Evolutionary conservation across 495 filamentous ascomycete genomes (phyloP), one percentile per base, ranked within the genome.

Genomic region (Daldinia childiae): DNA sequence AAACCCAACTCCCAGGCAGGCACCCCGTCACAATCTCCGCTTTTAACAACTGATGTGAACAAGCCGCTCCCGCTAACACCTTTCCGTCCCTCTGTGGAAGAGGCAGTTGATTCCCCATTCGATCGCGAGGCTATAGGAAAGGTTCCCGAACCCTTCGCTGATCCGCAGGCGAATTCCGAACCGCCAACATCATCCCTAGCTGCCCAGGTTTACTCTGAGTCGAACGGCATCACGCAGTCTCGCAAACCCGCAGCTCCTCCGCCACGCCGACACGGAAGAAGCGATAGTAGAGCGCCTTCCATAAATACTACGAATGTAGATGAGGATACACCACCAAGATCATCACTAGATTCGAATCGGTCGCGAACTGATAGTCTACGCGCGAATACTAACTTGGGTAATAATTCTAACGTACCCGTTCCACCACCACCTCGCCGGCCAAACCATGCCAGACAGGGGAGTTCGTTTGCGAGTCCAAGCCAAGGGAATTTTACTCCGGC

Each of bases 221-320:
- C 76, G 9, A 72, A 78, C 15, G 74, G 73, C 19, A 78, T 36
- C 74, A 79, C 63, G 39, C 77, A 64, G 70, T 63, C 39, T 64
- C 56, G 57, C 41, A 84, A 82, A 62, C 81, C 85, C 1, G 78
- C 77, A 5, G 84, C 85, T 9, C 83, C 84, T 7, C 85, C 86
- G 3, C 82, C 84, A 29, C 79, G 85, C 5, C 79, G 83, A 38
- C 82, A 86, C 39, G 77, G 75, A 8, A 77, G 80, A 34, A 78
- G 72, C 24, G 81, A 85, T 45, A 81, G 77, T 64, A 80, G 71
- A 66, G 64, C 72, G 4, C 74, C 79, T 12, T 72, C 74, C 6
- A 55, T 65, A 5, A 60, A 67, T 43, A 15, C 75, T 5, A 73
- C 70, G 51, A 45, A 79, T 64, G 15, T 76, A 6, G 64, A 76